phyloP scores from a whole-genome alignment of 305 asterid species.

The Fraxinus velutina region DNA sequence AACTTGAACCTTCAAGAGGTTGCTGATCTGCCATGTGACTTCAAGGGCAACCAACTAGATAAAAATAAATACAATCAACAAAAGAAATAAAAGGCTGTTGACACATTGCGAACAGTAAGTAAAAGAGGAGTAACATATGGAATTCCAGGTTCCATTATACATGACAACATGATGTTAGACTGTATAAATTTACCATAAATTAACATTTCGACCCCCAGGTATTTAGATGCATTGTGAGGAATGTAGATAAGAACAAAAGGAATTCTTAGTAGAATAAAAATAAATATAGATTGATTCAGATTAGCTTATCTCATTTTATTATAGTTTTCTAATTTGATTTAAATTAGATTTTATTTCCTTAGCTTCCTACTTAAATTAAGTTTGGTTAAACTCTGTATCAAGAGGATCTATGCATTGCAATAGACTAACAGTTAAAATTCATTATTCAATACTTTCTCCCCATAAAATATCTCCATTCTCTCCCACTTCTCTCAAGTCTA shows the following conservation, averaged over 20 bases:
- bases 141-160: background rate
- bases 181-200: background rate
- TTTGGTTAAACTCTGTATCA: background rate
- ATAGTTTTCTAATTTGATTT: background rate
- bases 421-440: background rate
- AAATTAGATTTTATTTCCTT: background rate
- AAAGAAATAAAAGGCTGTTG: background rate
- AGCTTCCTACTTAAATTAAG: background rate
- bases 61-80: slow-evolving; percentile 12
- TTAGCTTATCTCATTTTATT: background rate
- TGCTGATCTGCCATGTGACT: slow-evolving; percentile 61
- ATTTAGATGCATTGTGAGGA: background rate
- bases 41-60: slow-evolving; percentile 19
- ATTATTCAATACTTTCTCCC: background rate
- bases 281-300: background rate
- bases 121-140: slow-evolving; percentile 9
- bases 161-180: background rate
- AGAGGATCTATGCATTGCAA: background rate
- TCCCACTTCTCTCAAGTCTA: background rate
- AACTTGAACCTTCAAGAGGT: slow-evolving; percentile 47
- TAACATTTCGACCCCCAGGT: background rate
- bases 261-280: background rate
- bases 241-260: background rate
- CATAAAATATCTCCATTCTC: background rate
- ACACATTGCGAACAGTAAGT: background rate